A percentile compares a stretch with the other conserved stretches of the same genome.
These are phyloP conservation scores for Oleoguttula mirabilis DNA, from an alignment of 495 filamentous ascomycete species.

Conservation along the genomic window DNA sequence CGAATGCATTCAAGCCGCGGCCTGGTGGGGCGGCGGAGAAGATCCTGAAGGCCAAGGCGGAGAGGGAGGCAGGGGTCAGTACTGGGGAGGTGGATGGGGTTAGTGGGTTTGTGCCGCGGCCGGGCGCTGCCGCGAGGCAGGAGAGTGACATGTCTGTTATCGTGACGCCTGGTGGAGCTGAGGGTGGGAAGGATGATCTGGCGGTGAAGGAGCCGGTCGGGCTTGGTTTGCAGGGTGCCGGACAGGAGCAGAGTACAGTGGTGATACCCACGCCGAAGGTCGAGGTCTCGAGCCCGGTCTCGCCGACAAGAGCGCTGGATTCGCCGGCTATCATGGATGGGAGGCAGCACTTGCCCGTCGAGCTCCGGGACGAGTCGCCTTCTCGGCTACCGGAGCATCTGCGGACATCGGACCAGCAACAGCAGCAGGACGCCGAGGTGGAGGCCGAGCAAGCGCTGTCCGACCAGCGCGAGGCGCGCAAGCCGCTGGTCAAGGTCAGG, in stretches of 20 bases:
- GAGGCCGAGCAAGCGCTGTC: constrained; percentile 2
- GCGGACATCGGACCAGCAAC: constrained; percentile 30
- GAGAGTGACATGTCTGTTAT: constrained; percentile 13
- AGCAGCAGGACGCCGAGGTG: constrained; percentile 5
- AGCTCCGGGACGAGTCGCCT: constrained; percentile 16
- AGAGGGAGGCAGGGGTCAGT: constrained; percentile 31
- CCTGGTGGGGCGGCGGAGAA: constrained; percentile 71
- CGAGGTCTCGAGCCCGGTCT: constrained; percentile 24
- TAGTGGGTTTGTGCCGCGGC: constrained; percentile 71
- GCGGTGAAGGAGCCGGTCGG: background rate
- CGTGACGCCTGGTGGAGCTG: too few species aligned
- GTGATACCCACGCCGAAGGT: constrained; percentile 26
- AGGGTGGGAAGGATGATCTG: background rate
- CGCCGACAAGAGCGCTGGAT: constrained; percentile 6
- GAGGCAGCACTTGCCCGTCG: background rate
- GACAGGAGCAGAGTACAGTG: too few species aligned
- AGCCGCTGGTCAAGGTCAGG: constrained; percentile 28
- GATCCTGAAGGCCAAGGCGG: constrained; percentile 41
- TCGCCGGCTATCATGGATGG: constrained; percentile 10
- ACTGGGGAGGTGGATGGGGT: constrained; percentile 68
- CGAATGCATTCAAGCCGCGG: constrained; percentile 71
- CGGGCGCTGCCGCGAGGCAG: constrained; percentile 28
- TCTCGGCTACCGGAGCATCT: too few species aligned
- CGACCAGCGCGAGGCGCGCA: constrained; percentile 10
- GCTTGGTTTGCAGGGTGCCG: background rate